phyloP scores from a whole-genome alignment of 768 basidiomycete species.

The Serendipita sp. region DNA sequence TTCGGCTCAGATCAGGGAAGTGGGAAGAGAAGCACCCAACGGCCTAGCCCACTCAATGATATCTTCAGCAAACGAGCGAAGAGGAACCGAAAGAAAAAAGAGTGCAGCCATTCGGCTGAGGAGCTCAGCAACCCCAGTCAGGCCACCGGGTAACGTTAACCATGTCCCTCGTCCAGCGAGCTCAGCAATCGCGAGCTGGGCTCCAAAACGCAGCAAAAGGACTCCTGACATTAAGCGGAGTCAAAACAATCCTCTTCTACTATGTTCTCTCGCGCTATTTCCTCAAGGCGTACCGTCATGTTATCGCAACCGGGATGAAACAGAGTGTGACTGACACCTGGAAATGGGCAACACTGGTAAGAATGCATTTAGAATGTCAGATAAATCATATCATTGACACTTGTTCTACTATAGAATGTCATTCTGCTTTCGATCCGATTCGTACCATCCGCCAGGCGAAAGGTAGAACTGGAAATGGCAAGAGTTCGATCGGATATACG shows the following conservation, averaged over 20 bases:
- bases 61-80: neutral
- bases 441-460: constrained; percentile 41
- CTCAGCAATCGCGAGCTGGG: neutral
- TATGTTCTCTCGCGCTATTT: constrained; percentile 39
- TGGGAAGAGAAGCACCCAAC: too few relatives aligned
- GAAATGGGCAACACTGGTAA: constrained; percentile 35
- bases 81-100: neutral
- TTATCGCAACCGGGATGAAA: constrained; percentile 44
- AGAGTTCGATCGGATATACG: constrained; percentile 52
- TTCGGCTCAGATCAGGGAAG: neutral
- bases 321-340: constrained; percentile 37
- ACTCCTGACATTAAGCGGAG: constrained; percentile 9
- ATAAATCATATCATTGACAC: neutral
- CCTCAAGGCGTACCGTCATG: constrained; percentile 41
- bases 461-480: constrained; percentile 47
- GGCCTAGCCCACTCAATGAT: too few relatives aligned
- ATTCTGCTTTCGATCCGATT: constrained; percentile 38
- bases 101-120: neutral
- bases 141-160: neutral
- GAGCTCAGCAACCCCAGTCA: neutral
- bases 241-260: constrained; percentile 41
- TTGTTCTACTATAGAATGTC: constrained; percentile 26
- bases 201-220: neutral
- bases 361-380: constrained; percentile 11
- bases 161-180: neutral